A percentile compares a stretch with the other conserved stretches of the same genome.
Conservation (phyloP, 176 grass and related monocot species). For the Saccharum officinarum region DNA sequence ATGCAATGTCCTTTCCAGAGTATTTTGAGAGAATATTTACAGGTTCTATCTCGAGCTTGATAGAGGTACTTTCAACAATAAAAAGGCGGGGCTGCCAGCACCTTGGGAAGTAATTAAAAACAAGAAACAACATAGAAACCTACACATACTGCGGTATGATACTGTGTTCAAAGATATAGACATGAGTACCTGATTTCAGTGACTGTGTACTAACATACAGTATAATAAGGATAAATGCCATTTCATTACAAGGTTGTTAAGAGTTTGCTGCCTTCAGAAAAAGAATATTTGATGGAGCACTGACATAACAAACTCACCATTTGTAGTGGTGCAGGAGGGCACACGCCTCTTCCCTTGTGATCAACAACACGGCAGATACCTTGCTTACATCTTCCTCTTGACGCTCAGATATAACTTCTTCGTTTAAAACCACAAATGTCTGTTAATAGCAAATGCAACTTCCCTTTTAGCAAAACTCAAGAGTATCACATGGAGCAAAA, state of each 20-base stretch:
- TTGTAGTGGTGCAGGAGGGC: slow-evolving; percentile 77
- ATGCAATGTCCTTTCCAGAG: neutral
- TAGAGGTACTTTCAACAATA: neutral
- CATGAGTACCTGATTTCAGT: neutral
- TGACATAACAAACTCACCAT: slow-evolving; percentile 59
- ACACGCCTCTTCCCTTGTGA: slow-evolving; percentile 57
- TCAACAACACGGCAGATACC: slow-evolving; percentile 56
- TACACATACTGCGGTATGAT: neutral
- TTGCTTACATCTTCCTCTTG: slow-evolving; percentile 74
- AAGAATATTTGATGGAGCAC: neutral
- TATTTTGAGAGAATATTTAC: slow-evolving; percentile 9
- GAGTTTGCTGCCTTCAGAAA: neutral
- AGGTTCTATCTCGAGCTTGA: slow-evolving; percentile 5
- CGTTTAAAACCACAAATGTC: slow-evolving; percentile 62
- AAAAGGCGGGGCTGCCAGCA: neutral
- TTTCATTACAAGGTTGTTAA: neutral
- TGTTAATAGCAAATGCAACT: slow-evolving; percentile 47
- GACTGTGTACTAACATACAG: neutral
- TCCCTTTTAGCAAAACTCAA: slow-evolving; percentile 19
- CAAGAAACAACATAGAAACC: neutral
- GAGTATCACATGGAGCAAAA: neutral
- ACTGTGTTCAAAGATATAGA: neutral
- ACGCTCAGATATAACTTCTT: slow-evolving; percentile 56
- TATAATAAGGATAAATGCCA: neutral
- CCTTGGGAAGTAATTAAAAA: neutral